A percentile compares a stretch with the other conserved stretches of the same genome.
These are phyloP conservation scores for Epichloe hybrida DNA, from an alignment of 2,329 filamentous ascomycete species.

Conservation along the genomic window DNA sequence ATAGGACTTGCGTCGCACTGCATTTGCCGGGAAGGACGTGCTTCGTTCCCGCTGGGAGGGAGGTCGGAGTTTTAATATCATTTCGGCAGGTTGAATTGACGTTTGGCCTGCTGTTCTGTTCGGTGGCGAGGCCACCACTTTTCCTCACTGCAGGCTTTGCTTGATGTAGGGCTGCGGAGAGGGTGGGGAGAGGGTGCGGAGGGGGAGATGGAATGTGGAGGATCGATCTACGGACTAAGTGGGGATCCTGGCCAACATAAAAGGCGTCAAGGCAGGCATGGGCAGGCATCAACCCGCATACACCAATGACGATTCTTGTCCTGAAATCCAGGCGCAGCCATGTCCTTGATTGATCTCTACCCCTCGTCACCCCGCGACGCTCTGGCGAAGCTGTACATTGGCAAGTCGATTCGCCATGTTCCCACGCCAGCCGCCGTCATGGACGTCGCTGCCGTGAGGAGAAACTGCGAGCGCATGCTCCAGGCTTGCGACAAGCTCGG, in stretches of 20 bases:
- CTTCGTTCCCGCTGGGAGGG: not conserved
- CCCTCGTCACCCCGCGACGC: slow-evolving; percentile 12
- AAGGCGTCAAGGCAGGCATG: not conserved
- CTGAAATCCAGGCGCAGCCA: not conserved
- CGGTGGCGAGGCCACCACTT: slow-evolving; percentile 17
- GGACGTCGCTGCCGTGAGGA: slow-evolving; percentile 49
- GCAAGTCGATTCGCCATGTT: slow-evolving; percentile 45
- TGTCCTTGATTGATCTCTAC: slow-evolving; percentile 12
- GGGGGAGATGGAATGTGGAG: not conserved
- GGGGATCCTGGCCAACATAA: not conserved
- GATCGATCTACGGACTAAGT: no score
- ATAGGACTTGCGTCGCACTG: not conserved
- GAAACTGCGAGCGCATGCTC: slow-evolving; percentile 62
- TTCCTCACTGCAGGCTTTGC: slow-evolving; percentile 40
- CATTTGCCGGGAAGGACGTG: not conserved
- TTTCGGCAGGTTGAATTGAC: no score
- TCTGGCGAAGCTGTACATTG: slow-evolving; percentile 26
- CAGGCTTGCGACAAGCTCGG: slow-evolving; percentile 43
- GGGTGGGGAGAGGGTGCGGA: slow-evolving; percentile 12
- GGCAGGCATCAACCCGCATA: no score
- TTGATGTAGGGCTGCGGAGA: slow-evolving; percentile 36
- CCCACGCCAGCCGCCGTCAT: slow-evolving; percentile 55
- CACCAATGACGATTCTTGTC: not conserved
- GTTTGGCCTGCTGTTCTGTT: not conserved
- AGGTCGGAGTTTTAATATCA: not conserved